phyloP scores from a whole-genome alignment of 2,329 filamentous ascomycete genomes.

The Fusarium tanahbumbuense region DNA sequence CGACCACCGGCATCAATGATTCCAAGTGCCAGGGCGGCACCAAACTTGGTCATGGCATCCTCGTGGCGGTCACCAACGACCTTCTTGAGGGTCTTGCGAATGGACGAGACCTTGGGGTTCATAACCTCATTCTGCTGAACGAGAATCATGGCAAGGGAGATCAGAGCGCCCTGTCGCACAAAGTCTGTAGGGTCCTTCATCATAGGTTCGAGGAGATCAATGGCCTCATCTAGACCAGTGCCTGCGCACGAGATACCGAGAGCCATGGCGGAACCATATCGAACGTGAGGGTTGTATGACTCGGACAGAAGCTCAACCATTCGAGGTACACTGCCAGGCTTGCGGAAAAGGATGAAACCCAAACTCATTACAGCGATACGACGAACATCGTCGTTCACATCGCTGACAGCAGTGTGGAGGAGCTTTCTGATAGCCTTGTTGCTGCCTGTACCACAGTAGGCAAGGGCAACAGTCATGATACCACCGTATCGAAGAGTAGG shows the following conservation, averaged over 20 bases:
- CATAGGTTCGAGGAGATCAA: slow-evolving; percentile 97
- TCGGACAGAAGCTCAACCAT: slow-evolving; percentile 99
- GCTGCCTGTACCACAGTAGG: slow-evolving; percentile 96
- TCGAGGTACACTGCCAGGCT: slow-evolving; percentile 94
- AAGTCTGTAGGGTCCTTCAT: slow-evolving; percentile 99
- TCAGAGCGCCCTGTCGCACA: slow-evolving; percentile 94
- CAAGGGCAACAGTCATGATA: slow-evolving; percentile 98
- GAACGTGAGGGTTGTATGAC: slow-evolving; percentile 98
- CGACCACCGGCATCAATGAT: slow-evolving; percentile 98
- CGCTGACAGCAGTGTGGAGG: slow-evolving; percentile 94
- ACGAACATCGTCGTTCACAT: slow-evolving; percentile 97
- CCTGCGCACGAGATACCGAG: slow-evolving; percentile 97
- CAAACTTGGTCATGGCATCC: slow-evolving; percentile 99
- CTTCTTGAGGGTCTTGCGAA: slow-evolving; percentile 94
- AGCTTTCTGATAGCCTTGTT: slow-evolving; percentile 98
- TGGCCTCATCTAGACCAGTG: slow-evolving; percentile 94
- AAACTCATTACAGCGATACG: slow-evolving; percentile 97
- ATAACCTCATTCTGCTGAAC: slow-evolving; percentile 99
- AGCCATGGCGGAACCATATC: slow-evolving; percentile 98
- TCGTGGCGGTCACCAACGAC: slow-evolving; percentile 95
- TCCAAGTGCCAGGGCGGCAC: slow-evolving; percentile 90
- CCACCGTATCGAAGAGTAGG: slow-evolving; percentile 94
- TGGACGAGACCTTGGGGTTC: slow-evolving; percentile 93
- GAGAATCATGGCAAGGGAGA: slow-evolving; percentile 96
- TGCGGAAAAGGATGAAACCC: slow-evolving; percentile 98